Evolutionary conservation across 2,329 filamentous ascomycete species (phyloP).

Genomic region (Sarocladium kiliense): DNA sequence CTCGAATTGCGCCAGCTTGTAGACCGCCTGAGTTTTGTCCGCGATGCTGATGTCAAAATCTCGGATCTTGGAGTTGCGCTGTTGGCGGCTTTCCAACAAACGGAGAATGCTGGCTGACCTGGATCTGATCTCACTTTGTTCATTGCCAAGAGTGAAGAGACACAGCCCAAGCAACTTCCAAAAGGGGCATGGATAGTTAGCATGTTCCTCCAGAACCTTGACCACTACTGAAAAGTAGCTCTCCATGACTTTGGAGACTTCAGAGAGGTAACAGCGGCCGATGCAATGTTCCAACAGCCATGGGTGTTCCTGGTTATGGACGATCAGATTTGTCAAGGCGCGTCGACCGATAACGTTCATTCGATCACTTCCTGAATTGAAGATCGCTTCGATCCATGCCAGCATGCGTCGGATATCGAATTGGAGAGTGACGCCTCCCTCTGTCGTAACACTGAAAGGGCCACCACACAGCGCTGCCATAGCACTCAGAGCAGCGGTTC

Average conservation of each 20-base stretch:
- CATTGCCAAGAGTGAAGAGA: constrained; percentile 87
- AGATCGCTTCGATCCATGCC: constrained; percentile 92
- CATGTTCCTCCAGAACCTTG: constrained; percentile 76
- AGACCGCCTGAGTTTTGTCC: constrained; percentile 96
- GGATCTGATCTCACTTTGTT: constrained; percentile 81
- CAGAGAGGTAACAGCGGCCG: constrained; percentile 80
- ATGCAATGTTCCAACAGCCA: constrained; percentile 88
- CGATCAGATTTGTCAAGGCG: constrained; percentile 82
- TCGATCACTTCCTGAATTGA: constrained; percentile 84
- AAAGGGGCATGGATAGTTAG: constrained; percentile 78
- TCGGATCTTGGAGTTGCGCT: constrained; percentile 79
- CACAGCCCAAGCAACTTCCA: constrained; percentile 88
- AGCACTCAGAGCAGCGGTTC: constrained; percentile 84
- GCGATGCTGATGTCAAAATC: constrained; percentile 98
- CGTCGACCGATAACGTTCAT: constrained; percentile 86
- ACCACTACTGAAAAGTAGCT: constrained; percentile 95
- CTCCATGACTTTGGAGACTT: constrained; percentile 76
- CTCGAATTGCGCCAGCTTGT: constrained; percentile 95
- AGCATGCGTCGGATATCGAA: constrained; percentile 93
- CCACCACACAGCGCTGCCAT: constrained; percentile 91
- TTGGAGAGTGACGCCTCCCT: constrained; percentile 79
- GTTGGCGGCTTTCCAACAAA: constrained; percentile 74
- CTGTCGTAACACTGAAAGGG: constrained; percentile 80
- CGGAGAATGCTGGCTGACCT: constrained; percentile 81
- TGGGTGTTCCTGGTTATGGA: constrained; percentile 82